phyloP scores from a whole-genome alignment of 2,329 filamentous ascomycete species.

The Fusarium sp. region DNA sequence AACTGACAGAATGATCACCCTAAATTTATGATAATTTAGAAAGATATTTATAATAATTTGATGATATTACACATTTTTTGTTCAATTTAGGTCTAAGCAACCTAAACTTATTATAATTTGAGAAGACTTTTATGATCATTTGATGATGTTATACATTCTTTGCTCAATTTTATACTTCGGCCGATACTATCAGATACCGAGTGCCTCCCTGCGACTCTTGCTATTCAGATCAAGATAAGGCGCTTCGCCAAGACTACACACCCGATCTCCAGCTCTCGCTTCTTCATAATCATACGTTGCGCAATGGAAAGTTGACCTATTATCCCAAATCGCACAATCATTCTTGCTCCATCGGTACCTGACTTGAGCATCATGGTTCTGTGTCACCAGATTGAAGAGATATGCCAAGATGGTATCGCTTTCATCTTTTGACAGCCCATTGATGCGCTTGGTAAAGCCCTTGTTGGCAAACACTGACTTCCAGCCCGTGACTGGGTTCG shows the following conservation, averaged over 20 bases:
- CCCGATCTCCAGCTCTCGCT: constrained; percentile 57
- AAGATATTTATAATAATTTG: too few species aligned
- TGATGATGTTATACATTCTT: background rate
- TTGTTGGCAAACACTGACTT: constrained; percentile 65
- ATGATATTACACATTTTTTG: background rate
- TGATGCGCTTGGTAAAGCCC: constrained; percentile 66
- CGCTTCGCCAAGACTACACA: constrained; percentile 58
- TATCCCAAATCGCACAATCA: constrained; percentile 75
- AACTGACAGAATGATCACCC: background rate
- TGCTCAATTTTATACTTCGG: background rate
- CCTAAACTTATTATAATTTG: background rate
- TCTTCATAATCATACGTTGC: constrained; percentile 72
- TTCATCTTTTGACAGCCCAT: constrained; percentile 66
- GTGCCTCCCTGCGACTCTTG: constrained; percentile 55
- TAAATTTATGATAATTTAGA: too few species aligned
- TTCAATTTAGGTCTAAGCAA: background rate
- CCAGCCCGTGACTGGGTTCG: constrained; percentile 71
- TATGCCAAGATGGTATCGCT: constrained; percentile 64
- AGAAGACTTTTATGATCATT: too few species aligned
- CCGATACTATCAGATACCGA: constrained; percentile 33
- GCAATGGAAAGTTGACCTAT: constrained; percentile 63
- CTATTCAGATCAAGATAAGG: constrained; percentile 57
- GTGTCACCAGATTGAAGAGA: constrained; percentile 60
- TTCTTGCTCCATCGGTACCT: constrained; percentile 66
- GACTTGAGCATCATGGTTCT: constrained; percentile 70